Percentiles rank a stretch among this genome's conserved stretches.
Evolutionary conservation across 2,329 filamentous ascomycete genomes (phyloP).

Genomic region (Arthroderma sp.): DNA sequence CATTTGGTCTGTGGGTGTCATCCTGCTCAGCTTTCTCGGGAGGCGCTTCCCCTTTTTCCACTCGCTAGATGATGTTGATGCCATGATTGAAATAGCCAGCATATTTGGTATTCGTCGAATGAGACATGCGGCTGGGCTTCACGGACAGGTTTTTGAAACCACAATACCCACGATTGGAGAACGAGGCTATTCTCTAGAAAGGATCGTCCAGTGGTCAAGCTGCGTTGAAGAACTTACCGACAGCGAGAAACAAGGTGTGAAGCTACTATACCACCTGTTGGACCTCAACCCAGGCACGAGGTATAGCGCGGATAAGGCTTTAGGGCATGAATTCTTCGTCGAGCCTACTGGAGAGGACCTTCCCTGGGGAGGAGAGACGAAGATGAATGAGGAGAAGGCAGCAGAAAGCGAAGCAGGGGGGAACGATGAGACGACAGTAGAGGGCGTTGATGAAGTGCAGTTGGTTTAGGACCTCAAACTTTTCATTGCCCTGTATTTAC

Average conservation of each 20-base stretch:
- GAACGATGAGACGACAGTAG: slow-evolving; percentile 4
- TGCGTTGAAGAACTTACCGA: slow-evolving; percentile 50
- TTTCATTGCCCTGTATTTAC: too few relatives aligned
- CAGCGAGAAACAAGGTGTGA: slow-evolving; percentile 34
- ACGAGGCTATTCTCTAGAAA: slow-evolving; percentile 74
- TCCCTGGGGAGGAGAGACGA: slow-evolving; percentile 7
- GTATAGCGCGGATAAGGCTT: slow-evolving; percentile 30
- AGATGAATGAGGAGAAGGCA: not conserved
- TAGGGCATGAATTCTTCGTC: slow-evolving; percentile 34
- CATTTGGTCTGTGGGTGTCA: slow-evolving; percentile 95
- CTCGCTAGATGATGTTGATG: slow-evolving; percentile 93
- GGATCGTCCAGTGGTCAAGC: slow-evolving; percentile 92
- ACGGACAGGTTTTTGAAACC: slow-evolving; percentile 85
- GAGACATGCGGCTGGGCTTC: slow-evolving; percentile 66
- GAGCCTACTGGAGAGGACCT: slow-evolving; percentile 20
- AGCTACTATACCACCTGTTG: slow-evolving; percentile 29
- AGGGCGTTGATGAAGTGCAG: slow-evolving; percentile 9
- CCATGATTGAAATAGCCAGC: slow-evolving; percentile 91
- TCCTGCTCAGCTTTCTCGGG: slow-evolving; percentile 84
- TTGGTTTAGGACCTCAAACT: slow-evolving; percentile 5
- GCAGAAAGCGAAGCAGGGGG: not conserved
- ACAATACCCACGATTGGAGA: slow-evolving; percentile 82
- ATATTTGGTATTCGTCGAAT: slow-evolving; percentile 82
- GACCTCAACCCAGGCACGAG: slow-evolving; percentile 32
- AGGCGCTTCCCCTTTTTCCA: slow-evolving; percentile 97